phyloP scores from a whole-genome alignment of 306 rosid species.

The Lithocarpus polystachyus region DNA sequence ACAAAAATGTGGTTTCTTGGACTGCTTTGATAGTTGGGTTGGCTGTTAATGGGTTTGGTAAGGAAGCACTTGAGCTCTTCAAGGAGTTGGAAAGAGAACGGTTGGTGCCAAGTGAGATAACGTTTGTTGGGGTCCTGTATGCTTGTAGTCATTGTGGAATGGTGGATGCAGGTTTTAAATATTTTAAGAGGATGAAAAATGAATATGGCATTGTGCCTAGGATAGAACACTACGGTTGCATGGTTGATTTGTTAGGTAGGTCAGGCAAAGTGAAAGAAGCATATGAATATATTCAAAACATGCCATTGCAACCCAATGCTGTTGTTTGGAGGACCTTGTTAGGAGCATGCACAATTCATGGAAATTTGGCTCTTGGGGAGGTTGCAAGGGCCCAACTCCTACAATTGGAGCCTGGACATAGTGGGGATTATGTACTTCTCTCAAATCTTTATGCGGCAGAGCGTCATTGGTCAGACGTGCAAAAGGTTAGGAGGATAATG shows the following conservation, averaged over 20 bases:
- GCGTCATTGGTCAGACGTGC: constrained; percentile 53
- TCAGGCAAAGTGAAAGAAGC: constrained; percentile 54
- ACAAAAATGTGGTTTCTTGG: constrained; percentile 44
- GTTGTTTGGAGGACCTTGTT: constrained; percentile 58
- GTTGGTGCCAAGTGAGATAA: constrained; percentile 42
- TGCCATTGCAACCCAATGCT: constrained; percentile 52
- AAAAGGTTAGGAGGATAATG: constrained; percentile 44
- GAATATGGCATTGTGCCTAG: constrained; percentile 43
- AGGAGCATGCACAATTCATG: constrained; percentile 55
- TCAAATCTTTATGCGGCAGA: constrained; percentile 58
- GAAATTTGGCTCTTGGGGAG: constrained; percentile 43
- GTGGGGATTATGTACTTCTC: constrained; percentile 61
- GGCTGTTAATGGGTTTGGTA: constrained; percentile 61
- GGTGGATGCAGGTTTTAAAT: constrained; percentile 53
- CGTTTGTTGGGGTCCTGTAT: constrained; percentile 58
- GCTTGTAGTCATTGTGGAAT: constrained; percentile 65
- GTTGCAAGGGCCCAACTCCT: constrained; percentile 45
- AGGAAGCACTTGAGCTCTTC: constrained; percentile 50
- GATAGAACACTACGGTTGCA: constrained; percentile 61
- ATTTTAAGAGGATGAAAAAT: constrained; percentile 45
- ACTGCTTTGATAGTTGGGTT: constrained; percentile 56
- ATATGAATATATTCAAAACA: constrained; percentile 45
- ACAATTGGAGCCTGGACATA: constrained; percentile 46
- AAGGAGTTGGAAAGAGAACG: constrained; percentile 42
- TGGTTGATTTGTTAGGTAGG: constrained; percentile 57